These are phyloP conservation scores for Clonostachys rhizophaga DNA, from an alignment of 2,329 filamentous ascomycete genomes.

Conservation along the genomic window DNA sequence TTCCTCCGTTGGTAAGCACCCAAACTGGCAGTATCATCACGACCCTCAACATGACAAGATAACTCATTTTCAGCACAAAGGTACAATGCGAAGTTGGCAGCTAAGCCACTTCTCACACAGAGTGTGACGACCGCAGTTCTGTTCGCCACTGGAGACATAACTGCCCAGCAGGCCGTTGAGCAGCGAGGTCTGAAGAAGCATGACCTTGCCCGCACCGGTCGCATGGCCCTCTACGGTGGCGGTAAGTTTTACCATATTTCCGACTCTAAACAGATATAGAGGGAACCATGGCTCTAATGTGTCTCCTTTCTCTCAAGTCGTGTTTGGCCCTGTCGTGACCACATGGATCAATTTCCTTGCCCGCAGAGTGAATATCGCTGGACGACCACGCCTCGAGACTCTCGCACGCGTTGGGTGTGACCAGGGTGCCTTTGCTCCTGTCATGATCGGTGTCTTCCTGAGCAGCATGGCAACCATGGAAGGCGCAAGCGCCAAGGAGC, in stretches of 20 bases:
- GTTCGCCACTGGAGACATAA: slow-evolving; percentile 86
- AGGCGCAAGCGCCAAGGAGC: slow-evolving; percentile 55
- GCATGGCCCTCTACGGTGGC: slow-evolving; percentile 79
- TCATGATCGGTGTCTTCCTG: slow-evolving; percentile 77
- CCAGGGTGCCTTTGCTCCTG: slow-evolving; percentile 79
- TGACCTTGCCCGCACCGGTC: slow-evolving; percentile 64
- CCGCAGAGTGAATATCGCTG: slow-evolving; percentile 60
- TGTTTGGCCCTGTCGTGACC: slow-evolving; percentile 86
- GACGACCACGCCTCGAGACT: slow-evolving; percentile 64
- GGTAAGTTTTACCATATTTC: slow-evolving; percentile 39
- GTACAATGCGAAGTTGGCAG: slow-evolving; percentile 82
- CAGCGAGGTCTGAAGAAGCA: slow-evolving; percentile 73
- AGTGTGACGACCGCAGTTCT: slow-evolving; percentile 86
- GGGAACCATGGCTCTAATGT: not conserved
- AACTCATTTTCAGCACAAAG: slow-evolving; percentile 30
- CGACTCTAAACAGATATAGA: not conserved
- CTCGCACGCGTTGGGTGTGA: slow-evolving; percentile 74
- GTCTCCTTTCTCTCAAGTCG: slow-evolving; percentile 33
- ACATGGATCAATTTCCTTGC: slow-evolving; percentile 83
- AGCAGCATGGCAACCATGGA: slow-evolving; percentile 81
- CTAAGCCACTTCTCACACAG: slow-evolving; percentile 83
- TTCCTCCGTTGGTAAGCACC: slow-evolving; percentile 2
- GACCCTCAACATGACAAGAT: not conserved
- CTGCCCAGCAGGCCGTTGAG: slow-evolving; percentile 90
- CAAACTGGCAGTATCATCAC: not conserved